phyloP scores from a whole-genome alignment of 805 yeast genomes.

The Yarrowia alimentaria region DNA sequence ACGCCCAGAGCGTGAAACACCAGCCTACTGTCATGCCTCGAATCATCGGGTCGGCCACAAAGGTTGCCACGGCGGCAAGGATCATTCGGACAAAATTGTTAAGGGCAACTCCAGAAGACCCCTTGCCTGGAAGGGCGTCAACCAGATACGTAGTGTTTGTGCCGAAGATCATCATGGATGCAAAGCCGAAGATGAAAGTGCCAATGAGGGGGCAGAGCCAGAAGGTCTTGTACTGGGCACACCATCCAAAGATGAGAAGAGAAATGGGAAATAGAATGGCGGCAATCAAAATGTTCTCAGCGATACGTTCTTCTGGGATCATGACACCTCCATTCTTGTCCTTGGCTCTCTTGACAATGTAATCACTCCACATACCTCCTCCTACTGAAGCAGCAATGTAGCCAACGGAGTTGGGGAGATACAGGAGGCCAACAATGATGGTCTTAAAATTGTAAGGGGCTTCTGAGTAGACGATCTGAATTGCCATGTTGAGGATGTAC shows the following conservation, averaged over 20 bases:
- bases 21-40: constrained; percentile 69
- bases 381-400: constrained; percentile 72
- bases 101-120: constrained; percentile 85
- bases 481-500: constrained; percentile 72
- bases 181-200: constrained; percentile 76
- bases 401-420: constrained; percentile 79
- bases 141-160: constrained; percentile 77
- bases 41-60: constrained; percentile 68
- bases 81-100: constrained; percentile 72
- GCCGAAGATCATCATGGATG: constrained; percentile 81
- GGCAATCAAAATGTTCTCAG: constrained; percentile 69
- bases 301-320: constrained; percentile 75
- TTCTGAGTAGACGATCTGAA: constrained; percentile 59
- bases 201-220: constrained; percentile 85
- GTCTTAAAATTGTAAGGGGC: constrained; percentile 69
- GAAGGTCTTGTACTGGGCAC: constrained; percentile 58
- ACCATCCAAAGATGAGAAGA: constrained; percentile 78
- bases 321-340: constrained; percentile 58
- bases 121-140: constrained; percentile 81
- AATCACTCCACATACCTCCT: constrained; percentile 81
- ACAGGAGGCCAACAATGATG: constrained; percentile 67
- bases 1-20: constrained; percentile 63
- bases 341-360: constrained; percentile 52
- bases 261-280: constrained; percentile 62
- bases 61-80: constrained; percentile 73